Percentiles rank a stretch among this genome's conserved stretches.
Conservation (phyloP, 179 eudicot genomes). For the Spergularia azorica region DNA sequence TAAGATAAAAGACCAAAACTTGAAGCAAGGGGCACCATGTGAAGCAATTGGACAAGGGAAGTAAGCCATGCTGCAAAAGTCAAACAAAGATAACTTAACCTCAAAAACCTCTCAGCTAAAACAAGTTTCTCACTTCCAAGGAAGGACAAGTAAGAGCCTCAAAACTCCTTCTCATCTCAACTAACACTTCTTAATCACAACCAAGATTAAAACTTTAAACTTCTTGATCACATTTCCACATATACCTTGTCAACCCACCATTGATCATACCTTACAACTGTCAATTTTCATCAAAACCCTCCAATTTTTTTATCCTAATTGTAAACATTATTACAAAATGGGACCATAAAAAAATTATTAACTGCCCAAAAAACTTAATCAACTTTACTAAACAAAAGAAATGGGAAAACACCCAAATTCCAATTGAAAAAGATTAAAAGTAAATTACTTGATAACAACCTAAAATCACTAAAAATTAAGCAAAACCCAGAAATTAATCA, state of each 20-base stretch:
- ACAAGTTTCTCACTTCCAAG: slow-evolving; percentile 29
- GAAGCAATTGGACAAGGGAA: slow-evolving; percentile 25
- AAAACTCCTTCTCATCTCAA: background rate
- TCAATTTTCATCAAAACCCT: background rate
- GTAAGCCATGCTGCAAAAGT: slow-evolving; percentile 24
- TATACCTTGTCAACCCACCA: slow-evolving; percentile 15
- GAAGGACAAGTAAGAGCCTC: slow-evolving; percentile 19
- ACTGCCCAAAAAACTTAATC: background rate
- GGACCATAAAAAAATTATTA: background rate
- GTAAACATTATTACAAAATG: background rate
- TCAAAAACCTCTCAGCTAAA: slow-evolving; percentile 18
- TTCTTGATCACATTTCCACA: background rate
- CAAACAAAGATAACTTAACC: slow-evolving; percentile 32
- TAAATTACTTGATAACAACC: background rate
- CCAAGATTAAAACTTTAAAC: slow-evolving; percentile 8
- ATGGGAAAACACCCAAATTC: background rate
- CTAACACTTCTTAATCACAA: background rate
- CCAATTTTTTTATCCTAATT: background rate
- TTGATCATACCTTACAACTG: slow-evolving; percentile 9
- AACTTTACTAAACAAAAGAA: background rate
- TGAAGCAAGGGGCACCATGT: slow-evolving; percentile 29
- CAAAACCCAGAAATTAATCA: slow-evolving; percentile 20
- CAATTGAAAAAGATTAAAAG: background rate
- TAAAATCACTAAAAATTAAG: slow-evolving; percentile 2
- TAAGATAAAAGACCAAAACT: slow-evolving; percentile 25